A percentile compares a stretch with the other conserved stretches of the same genome.
These are phyloP conservation scores for Harrya chromipes DNA, from an alignment of 768 basidiomycete genomes.

Conservation along the genomic window DNA sequence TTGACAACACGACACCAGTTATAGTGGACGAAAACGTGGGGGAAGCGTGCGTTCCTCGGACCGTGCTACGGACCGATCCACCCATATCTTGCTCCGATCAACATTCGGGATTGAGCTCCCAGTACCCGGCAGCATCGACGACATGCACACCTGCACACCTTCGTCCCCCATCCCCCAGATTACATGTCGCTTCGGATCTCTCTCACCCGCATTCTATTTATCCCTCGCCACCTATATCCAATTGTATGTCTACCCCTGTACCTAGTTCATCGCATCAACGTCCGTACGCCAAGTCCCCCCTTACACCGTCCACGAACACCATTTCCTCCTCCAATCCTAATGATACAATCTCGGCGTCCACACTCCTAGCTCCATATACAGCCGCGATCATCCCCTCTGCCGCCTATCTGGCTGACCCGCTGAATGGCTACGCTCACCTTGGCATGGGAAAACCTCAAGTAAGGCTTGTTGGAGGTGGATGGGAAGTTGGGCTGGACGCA, in stretches of 20 bases:
- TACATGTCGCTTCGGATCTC: constrained; percentile 23
- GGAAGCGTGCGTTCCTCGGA: constrained; percentile 20
- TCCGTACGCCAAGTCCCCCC: constrained; percentile 24
- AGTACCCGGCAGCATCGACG: constrained; percentile 3
- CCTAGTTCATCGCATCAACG: constrained; percentile 20
- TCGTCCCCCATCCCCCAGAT: constrained; percentile 28
- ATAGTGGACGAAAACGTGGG: constrained; percentile 29
- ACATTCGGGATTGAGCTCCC: constrained; percentile 1
- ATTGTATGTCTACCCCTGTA: constrained; percentile 16
- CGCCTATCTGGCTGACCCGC: constrained; percentile 70
- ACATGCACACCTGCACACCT: constrained; percentile 25
- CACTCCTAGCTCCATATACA: constrained; percentile 61
- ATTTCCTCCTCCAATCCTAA: constrained; percentile 48
- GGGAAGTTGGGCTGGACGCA: constrained; percentile 78
- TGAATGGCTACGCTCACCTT: constrained; percentile 82
- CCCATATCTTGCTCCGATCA: constrained; percentile 9
- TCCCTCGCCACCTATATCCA: constrained; percentile 28
- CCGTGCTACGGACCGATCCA: constrained; percentile 20
- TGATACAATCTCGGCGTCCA: constrained; percentile 47
- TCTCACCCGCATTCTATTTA: constrained; percentile 20
- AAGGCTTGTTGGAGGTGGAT: constrained; percentile 71
- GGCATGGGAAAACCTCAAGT: constrained; percentile 86
- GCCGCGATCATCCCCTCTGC: constrained; percentile 64
- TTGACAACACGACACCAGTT: constrained; percentile 34
- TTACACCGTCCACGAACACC: constrained; percentile 35